Conservation (phyloP, 441 rosid species). For the Macaranga tanarius region DNA sequence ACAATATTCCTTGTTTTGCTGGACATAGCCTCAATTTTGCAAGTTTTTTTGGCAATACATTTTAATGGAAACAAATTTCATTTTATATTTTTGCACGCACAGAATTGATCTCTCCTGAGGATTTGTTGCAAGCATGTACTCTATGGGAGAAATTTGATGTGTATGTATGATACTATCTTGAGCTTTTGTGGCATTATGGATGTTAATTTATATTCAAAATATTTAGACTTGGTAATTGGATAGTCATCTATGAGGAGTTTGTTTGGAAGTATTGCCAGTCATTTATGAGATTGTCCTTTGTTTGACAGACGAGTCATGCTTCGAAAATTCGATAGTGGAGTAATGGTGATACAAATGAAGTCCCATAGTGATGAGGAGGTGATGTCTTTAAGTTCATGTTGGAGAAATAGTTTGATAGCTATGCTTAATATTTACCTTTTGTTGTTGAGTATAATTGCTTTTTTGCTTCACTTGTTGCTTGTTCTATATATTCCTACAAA, state of each 20-base stretch:
- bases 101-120: slow-evolving; percentile 95
- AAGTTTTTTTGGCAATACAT: not conserved
- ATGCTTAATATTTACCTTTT: not conserved
- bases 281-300: slow-evolving; percentile 24
- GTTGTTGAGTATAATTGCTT: not conserved
- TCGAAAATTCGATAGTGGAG: slow-evolving; percentile 98
- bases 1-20: slow-evolving; percentile 13
- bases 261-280: not conserved
- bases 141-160: slow-evolving; percentile 96
- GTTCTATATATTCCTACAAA: not conserved
- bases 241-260: not conserved
- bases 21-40: not conserved
- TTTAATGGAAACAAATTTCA: not conserved
- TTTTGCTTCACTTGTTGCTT: not conserved
- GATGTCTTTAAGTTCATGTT: slow-evolving; percentile 23
- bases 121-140: slow-evolving; percentile 85
- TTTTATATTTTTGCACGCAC: slow-evolving; percentile 14
- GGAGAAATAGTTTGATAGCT: slow-evolving; percentile 19
- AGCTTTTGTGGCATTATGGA: slow-evolving; percentile 3
- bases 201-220: slow-evolving; percentile 10
- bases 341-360: slow-evolving; percentile 87
- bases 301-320: slow-evolving; percentile 86
- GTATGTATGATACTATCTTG: slow-evolving; percentile 50
- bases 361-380: slow-evolving; percentile 95
- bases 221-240: not conserved